phyloP scores from a whole-genome alignment of 306 rosid species.

The Sesbania bispinosa region DNA sequence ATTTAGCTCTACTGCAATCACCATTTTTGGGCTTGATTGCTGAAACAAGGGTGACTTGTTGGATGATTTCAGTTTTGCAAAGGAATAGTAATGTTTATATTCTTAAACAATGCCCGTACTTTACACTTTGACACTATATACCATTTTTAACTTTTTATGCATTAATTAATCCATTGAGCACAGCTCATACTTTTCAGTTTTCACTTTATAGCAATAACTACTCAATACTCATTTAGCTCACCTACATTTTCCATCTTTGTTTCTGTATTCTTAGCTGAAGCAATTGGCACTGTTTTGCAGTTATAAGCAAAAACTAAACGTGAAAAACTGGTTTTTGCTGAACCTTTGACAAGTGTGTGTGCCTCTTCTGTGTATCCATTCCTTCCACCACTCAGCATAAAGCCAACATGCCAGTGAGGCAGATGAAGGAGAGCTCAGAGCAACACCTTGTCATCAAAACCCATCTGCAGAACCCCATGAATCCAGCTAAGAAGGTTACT shows the following conservation, averaged over 20 bases:
- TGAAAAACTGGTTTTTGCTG: slow-evolving; percentile 35
- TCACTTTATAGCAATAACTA: slow-evolving; percentile 28
- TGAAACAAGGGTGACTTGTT: slow-evolving; percentile 38
- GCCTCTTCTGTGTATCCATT: slow-evolving; percentile 19
- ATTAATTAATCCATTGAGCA: slow-evolving; percentile 35
- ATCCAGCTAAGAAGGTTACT: slow-evolving; percentile 53
- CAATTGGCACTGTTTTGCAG: slow-evolving; percentile 41
- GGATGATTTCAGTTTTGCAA: slow-evolving; percentile 40
- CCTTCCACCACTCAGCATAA: slow-evolving; percentile 1
- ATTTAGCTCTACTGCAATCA: slow-evolving; percentile 10
- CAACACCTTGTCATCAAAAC: slow-evolving; percentile 92
- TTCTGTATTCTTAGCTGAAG: slow-evolving; percentile 35
- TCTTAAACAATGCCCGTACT: slow-evolving; percentile 33
- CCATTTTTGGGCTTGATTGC: slow-evolving; percentile 28
- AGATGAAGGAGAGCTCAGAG: slow-evolving; percentile 90
- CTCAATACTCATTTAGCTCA: slow-evolving; percentile 45
- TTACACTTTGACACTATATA: slow-evolving; percentile 25
- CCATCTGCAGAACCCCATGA: slow-evolving; percentile 69
- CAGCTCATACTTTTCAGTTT: slow-evolving; percentile 36
- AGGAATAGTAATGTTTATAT: slow-evolving; percentile 49
- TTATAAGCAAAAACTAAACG: slow-evolving; percentile 39
- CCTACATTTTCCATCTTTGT: slow-evolving; percentile 45
- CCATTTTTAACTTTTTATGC: slow-evolving; percentile 35
- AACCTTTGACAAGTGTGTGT: slow-evolving; percentile 32
- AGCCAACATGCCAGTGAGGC: slow-evolving; percentile 83